Evolutionary conservation across 495 filamentous ascomycete genomes (phyloP).

Genomic region (Haplographium delicatum): DNA sequence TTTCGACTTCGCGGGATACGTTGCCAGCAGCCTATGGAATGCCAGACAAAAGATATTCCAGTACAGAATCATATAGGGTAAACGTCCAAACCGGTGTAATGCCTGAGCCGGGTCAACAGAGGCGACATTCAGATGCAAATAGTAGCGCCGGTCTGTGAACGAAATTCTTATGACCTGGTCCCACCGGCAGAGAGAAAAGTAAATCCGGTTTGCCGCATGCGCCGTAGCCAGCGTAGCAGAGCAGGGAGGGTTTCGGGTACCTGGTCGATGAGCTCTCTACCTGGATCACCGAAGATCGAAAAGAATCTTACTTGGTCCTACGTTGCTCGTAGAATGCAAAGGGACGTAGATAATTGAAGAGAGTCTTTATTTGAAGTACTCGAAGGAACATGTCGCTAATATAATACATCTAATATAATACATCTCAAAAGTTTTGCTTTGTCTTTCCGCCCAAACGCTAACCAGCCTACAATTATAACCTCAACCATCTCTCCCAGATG

Average conservation of each 20-base stretch:
- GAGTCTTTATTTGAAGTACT: too few relatives aligned
- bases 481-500: too few relatives aligned
- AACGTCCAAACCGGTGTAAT: slow-evolving; percentile 9
- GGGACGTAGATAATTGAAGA: slow-evolving; percentile 5
- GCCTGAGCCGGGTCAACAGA: neutral
- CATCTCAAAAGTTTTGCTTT: too few relatives aligned
- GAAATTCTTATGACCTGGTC: slow-evolving; percentile 12
- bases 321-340: slow-evolving; percentile 10
- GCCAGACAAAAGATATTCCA: slow-evolving; percentile 7
- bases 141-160: slow-evolving; percentile 14
- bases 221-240: too few relatives aligned
- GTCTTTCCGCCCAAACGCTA: too few relatives aligned
- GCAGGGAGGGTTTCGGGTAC: slow-evolving; percentile 17
- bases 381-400: too few relatives aligned
- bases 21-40: slow-evolving; percentile 7
- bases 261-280: slow-evolving; percentile 1
- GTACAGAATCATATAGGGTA: slow-evolving; percentile 5
- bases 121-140: slow-evolving; percentile 8
- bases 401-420: too few relatives aligned
- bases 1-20: too few relatives aligned
- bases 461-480: too few relatives aligned
- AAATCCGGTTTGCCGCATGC: too few relatives aligned
- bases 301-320: slow-evolving; percentile 14
- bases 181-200: slow-evolving; percentile 13
- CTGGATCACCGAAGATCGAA: slow-evolving; percentile 15